A percentile compares a stretch with the other conserved stretches of the same genome.
These are phyloP conservation scores for Escovopsis sp. DNA, from an alignment of 2,329 filamentous ascomycete genomes.

Conservation along the genomic window DNA sequence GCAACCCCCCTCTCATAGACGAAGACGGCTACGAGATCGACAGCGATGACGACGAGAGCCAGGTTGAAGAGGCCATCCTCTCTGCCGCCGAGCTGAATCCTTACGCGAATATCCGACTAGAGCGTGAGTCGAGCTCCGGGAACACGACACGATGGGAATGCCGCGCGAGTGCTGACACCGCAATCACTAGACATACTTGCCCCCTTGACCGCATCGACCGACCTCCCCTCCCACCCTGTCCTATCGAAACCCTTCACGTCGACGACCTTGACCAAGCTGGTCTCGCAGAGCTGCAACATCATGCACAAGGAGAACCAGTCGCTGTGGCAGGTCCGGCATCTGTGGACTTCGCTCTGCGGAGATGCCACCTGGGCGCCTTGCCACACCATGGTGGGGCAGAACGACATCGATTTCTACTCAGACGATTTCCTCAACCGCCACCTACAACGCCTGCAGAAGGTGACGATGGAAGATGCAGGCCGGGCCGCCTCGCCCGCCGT, in stretches of 20 bases:
- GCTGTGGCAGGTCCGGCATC: conserved; percentile 58
- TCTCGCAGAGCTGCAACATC: conserved; percentile 52
- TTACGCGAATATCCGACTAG: conserved; percentile 55
- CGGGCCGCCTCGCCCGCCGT: conserved; percentile 3
- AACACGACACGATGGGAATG: too few species aligned
- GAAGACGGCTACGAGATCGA: conserved; percentile 67
- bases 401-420: conserved; percentile 41
- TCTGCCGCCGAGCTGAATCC: conserved; percentile 57
- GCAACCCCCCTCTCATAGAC: conserved; percentile 58
- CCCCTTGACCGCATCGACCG: conserved; percentile 59
- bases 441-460: conserved; percentile 17
- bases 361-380: conserved; percentile 57
- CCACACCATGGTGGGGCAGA: conserved; percentile 38
- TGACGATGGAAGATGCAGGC: conserved; percentile 2
- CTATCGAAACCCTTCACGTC: conserved; percentile 62
- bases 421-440: conserved; percentile 29
- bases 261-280: conserved; percentile 56
- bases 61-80: conserved; percentile 43
- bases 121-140: conserved; percentile 37
- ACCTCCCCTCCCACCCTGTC: conserved; percentile 59
- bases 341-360: conserved; percentile 59
- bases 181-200: conserved; percentile 48
- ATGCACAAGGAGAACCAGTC: conserved; percentile 62
- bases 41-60: conserved; percentile 55
- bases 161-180: conserved; percentile 12